These are phyloP conservation scores for Suillus discolor DNA, from an alignment of 768 basidiomycete species.

Conservation along the genomic window DNA sequence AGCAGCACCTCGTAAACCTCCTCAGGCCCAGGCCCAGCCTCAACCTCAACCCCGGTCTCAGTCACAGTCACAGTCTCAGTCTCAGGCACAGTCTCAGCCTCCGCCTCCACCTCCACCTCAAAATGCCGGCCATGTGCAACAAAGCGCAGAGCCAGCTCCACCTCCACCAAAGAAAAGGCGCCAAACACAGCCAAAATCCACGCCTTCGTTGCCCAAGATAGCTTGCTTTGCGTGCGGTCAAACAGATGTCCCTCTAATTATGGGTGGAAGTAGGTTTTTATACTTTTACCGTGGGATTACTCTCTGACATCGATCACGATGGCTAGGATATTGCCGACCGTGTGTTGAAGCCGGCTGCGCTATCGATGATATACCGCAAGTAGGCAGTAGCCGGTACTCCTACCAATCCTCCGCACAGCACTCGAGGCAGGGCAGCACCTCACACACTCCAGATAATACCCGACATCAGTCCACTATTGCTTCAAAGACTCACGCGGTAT, in stretches of 20 bases:
- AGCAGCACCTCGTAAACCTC: conserved; percentile 33
- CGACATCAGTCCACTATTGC: background rate
- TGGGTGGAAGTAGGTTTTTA: conserved; percentile 66
- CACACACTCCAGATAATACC: background rate
- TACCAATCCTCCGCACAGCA: conserved; percentile 1
- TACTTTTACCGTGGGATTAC: background rate
- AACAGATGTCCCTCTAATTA: conserved; percentile 73
- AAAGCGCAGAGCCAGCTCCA: conserved; percentile 22
- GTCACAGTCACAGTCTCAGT: background rate
- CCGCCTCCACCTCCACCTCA: background rate
- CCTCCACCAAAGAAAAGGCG: conserved; percentile 45
- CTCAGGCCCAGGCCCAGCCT: background rate
- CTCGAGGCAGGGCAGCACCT: background rate
- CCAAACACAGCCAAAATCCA: conserved; percentile 34
- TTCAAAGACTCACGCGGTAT: background rate
- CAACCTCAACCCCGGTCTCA: background rate
- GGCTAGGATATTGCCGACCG: conserved; percentile 65
- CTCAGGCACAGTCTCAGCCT: background rate
- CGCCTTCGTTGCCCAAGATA: conserved; percentile 43
- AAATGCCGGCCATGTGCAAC: background rate
- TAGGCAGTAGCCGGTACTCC: conserved; percentile 2
- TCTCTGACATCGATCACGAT: conserved; percentile 4
- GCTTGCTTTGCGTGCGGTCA: conserved; percentile 63
- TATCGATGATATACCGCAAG: conserved; percentile 31
- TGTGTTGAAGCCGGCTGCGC: conserved; percentile 61